Evolutionary conservation across 176 grass and related monocot genomes (phyloP).

Genomic region (Cocos nucifera): DNA sequence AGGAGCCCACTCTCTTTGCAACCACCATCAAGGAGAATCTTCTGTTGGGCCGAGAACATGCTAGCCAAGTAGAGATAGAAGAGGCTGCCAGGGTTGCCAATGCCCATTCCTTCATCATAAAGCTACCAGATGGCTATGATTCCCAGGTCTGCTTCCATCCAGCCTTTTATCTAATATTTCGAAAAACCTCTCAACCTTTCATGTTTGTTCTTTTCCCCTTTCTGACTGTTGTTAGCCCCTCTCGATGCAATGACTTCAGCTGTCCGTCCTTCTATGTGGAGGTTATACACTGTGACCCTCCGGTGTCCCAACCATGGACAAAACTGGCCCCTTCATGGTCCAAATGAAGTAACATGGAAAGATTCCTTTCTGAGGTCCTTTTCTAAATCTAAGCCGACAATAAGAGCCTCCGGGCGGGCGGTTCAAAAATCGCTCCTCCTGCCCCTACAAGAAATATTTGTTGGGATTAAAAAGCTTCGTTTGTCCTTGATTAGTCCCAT

Average conservation of each 20-base stretch:
- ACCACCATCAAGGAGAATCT: conserved; percentile 86
- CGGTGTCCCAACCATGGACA: not conserved
- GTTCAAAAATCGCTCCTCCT: not conserved
- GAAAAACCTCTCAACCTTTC: too few species aligned
- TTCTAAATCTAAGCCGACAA: conserved; percentile 8
- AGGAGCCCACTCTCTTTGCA: conserved; percentile 75
- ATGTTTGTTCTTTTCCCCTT: too few species aligned
- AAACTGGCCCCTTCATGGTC: not conserved
- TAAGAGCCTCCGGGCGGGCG: not conserved
- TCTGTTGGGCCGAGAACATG: conserved; percentile 66
- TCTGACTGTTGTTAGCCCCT: not conserved
- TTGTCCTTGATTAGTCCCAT: conserved; percentile 2
- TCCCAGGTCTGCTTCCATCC: conserved; percentile 37
- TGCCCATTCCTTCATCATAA: conserved; percentile 82
- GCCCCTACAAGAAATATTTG: not conserved
- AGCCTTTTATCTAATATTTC: too few species aligned
- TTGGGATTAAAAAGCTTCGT: not conserved
- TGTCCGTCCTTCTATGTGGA: not conserved
- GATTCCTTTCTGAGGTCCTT: conserved; percentile 15
- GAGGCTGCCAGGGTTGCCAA: conserved; percentile 60
- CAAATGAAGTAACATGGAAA: conserved; percentile 12
- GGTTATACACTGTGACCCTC: not conserved
- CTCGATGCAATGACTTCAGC: not conserved
- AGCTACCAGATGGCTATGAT: conserved; percentile 77
- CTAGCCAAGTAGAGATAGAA: conserved; percentile 62